phyloP scores from a whole-genome alignment of 176 grass and related monocot species.

The Pontederia paniculata region DNA sequence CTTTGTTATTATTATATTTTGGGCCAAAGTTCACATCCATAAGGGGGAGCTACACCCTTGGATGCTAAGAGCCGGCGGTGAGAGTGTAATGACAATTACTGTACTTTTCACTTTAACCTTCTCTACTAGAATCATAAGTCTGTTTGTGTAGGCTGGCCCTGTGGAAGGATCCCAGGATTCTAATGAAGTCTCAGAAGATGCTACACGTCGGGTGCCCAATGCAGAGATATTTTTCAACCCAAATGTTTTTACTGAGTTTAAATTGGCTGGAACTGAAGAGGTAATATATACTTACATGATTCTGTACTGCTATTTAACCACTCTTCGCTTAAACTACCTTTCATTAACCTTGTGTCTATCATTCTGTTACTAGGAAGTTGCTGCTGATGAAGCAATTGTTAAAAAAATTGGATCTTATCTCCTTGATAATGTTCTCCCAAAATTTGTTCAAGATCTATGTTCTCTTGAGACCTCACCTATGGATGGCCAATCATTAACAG shows the following conservation, averaged over 20 bases:
- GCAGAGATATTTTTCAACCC: conserved; percentile 80
- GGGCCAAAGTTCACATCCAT: too few species aligned
- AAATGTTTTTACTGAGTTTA: conserved; percentile 96
- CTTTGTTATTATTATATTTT: too few species aligned
- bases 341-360: background rate
- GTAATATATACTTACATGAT: conserved; percentile 21
- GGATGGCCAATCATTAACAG: conserved; percentile 88
- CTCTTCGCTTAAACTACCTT: too few species aligned
- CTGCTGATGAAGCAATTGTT: conserved; percentile 65
- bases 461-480: conserved; percentile 83
- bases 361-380: conserved; percentile 57
- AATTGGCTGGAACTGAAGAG: conserved; percentile 71
- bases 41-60: too few species aligned
- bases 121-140: too few species aligned
- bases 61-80: too few species aligned
- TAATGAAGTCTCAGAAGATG: conserved; percentile 3
- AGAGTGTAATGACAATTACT: too few species aligned
- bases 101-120: too few species aligned
- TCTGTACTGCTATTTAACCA: too few species aligned
- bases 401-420: conserved; percentile 65
- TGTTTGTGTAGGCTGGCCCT: too few species aligned
- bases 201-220: conserved; percentile 7
- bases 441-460: conserved; percentile 90
- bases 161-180: too few species aligned
- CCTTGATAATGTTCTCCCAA: conserved; percentile 63